Base-by-base conservation (phyloP, 2,329 filamentous ascomycete genomes). In the Elsinoe arachidis region DNA sequence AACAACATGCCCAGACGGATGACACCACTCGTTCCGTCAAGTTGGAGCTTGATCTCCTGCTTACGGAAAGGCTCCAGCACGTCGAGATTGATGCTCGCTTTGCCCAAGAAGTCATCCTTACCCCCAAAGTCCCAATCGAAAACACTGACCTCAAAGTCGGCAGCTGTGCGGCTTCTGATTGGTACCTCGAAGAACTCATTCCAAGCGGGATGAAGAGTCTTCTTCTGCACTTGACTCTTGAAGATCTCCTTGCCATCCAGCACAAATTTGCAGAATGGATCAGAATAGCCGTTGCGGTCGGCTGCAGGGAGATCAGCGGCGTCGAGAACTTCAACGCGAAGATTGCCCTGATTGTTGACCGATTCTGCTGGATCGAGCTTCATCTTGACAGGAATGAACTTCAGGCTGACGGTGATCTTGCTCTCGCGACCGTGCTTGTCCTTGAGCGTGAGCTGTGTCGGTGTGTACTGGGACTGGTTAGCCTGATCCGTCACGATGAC, bases 61-160 rank as follows among this genome's bases (percentile, higher is more conserved):
- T 84, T 81, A 68, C 81, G 81, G 78, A 97, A 96, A 0, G 93
- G 93, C 65, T 96, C 90, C 6, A 99, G 78, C 33, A 84, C 73
- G 52, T 86, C 83, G 14, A 99, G 80, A 64, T 89, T 84, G 67
- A 99, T 89, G 3, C 76, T 74, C 0, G 89, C 79, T 59, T 79
- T 80, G 44, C 93, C 93, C n/a, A 99, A 76, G 69, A 87, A 88
- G 71, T 99, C 93, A 1, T 91, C 90, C 72, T 91, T 92, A 70
- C 95, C 90, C 49, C 89, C 92, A 76, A 97, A 95, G 70, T 99
- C 93, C 82, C 92, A 99, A 69, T 99, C 93, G 69, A 86, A 95
- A 2, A 97, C 85, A 57, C 88, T 87, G 66, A 90, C 84, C 33
- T 79, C 80, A 73, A 99, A 93, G 23, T 93, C 82, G 37, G 91